A percentile compares a stretch with the other conserved stretches of the same genome.
Conservation (phyloP, 805 yeast species). For the Candida multigemmis region DNA sequence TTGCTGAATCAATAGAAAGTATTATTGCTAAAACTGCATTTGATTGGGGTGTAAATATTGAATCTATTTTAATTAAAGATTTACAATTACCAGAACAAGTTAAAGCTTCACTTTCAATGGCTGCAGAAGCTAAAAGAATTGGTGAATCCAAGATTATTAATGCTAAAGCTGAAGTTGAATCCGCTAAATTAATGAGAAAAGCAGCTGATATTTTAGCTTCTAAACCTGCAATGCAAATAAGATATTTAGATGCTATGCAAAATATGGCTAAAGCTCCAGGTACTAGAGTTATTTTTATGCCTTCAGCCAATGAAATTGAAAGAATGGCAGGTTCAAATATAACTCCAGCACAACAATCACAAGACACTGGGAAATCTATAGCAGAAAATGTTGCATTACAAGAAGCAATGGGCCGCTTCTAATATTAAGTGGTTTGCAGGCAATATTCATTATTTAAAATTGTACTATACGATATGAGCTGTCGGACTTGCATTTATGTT, state of each 20-base stretch:
- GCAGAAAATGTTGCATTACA: constrained; percentile 23
- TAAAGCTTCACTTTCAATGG: constrained; percentile 56
- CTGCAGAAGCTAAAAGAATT: constrained; percentile 67
- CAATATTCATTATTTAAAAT: background rate
- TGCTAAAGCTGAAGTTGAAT: constrained; percentile 68
- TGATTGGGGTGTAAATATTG: constrained; percentile 66
- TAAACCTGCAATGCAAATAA: constrained; percentile 69
- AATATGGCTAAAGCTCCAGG: constrained; percentile 54
- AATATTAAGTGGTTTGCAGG: background rate
- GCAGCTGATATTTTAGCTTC: constrained; percentile 71
- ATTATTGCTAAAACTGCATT: constrained; percentile 54
- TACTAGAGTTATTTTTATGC: constrained; percentile 71
- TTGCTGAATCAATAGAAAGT: constrained; percentile 54
- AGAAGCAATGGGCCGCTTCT: constrained; percentile 14
- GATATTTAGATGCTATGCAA: constrained; percentile 75
- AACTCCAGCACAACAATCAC: constrained; percentile 1
- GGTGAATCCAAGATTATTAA: constrained; percentile 72
- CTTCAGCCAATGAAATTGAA: constrained; percentile 38
- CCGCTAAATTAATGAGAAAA: constrained; percentile 68
- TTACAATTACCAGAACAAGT: constrained; percentile 45
- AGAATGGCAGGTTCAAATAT: constrained; percentile 20
- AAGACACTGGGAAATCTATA: constrained; percentile 4
- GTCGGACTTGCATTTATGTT: too few species aligned
- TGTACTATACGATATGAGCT: background rate
- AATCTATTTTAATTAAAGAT: constrained; percentile 61